phyloP scores from a whole-genome alignment of 1,284 basidiomycete genomes.

The Ustilago loliicola region DNA sequence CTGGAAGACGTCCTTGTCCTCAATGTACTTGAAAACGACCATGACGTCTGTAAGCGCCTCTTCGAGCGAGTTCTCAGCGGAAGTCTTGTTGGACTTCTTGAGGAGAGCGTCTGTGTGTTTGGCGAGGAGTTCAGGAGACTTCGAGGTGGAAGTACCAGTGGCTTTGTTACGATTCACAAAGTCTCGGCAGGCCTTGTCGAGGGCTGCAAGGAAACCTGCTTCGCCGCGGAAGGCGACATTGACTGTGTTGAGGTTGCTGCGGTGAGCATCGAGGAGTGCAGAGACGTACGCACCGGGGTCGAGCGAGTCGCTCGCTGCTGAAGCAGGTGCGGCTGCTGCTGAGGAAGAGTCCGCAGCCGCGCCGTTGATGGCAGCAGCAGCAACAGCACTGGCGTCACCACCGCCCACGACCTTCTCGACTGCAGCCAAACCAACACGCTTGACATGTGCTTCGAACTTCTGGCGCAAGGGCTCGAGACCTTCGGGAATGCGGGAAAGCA shows the following conservation, averaged over 20 bases:
- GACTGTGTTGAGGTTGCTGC: conserved; percentile 91
- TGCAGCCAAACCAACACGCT: conserved; percentile 85
- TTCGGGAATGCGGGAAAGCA: conserved; percentile 88
- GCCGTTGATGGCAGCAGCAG: conserved; percentile 69
- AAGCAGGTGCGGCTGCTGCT: conserved; percentile 24
- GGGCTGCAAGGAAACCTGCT: conserved; percentile 91
- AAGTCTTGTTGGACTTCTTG: conserved; percentile 91
- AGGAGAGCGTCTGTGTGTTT: conserved; percentile 92
- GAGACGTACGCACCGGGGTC: conserved; percentile 94
- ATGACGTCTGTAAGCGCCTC: conserved; percentile 91
- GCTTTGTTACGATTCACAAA: conserved; percentile 96
- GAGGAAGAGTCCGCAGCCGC: conserved; percentile 28
- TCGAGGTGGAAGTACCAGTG: conserved; percentile 71
- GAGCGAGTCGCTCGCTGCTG: conserved; percentile 73
- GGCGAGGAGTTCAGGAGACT: conserved; percentile 93
- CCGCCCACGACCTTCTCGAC: conserved; percentile 81
- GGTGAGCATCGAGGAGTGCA: conserved; percentile 89
- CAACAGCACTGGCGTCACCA: conserved; percentile 68
- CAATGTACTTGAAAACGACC: conserved; percentile 98
- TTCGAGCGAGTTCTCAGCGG: conserved; percentile 91
- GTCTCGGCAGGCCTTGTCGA: conserved; percentile 93
- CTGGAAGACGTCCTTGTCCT: conserved; percentile 99
- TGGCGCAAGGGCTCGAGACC: conserved; percentile 92
- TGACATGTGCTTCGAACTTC: conserved; percentile 95
- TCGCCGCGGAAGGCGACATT: conserved; percentile 91